A percentile compares a stretch with the other conserved stretches of the same genome.
phyloP scores from a whole-genome alignment of 192 early-diverging fungal genomes.

The Gaertneriomyces semiglobifer region DNA sequence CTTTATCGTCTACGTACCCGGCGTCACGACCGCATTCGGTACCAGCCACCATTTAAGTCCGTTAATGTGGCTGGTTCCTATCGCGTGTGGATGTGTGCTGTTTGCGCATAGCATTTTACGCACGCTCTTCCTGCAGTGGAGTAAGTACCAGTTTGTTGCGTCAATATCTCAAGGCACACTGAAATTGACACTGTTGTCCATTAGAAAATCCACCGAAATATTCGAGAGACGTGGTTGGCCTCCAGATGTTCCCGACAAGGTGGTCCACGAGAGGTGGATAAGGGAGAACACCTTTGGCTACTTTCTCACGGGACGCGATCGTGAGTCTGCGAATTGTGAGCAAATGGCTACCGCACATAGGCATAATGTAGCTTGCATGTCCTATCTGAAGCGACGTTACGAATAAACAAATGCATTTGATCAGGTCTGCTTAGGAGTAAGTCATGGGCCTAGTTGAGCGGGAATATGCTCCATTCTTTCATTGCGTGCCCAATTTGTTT shows the following conservation, averaged over 20 bases:
- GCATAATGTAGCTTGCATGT: no score
- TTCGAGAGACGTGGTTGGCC: slow-evolving; percentile 75
- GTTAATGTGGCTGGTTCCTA: slow-evolving; percentile 78
- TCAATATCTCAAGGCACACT: background rate
- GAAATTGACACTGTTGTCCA: slow-evolving; percentile 4
- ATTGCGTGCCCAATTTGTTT: no score
- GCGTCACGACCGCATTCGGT: slow-evolving; percentile 58
- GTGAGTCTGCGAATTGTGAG: no score
- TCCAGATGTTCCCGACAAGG: slow-evolving; percentile 82
- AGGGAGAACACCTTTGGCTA: background rate
- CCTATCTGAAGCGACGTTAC: no score
- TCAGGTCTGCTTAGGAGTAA: no score
- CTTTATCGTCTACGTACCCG: slow-evolving; percentile 81
- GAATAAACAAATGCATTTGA: no score
- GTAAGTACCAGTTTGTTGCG: slow-evolving; percentile 28
- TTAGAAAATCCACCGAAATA: slow-evolving; percentile 58
- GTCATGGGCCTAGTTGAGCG: no score
- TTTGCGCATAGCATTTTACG: slow-evolving; percentile 71
- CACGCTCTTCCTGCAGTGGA: slow-evolving; percentile 55
- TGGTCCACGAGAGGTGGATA: slow-evolving; percentile 40
- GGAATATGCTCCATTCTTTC: no score
- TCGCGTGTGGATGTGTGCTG: slow-evolving; percentile 78
- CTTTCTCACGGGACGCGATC: no score
- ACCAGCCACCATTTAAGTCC: slow-evolving; percentile 64
- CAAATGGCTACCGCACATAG: no score